Percentiles rank a stretch among this genome's conserved stretches.
These are phyloP conservation scores for Tinospora cordifolia DNA, from an alignment of 164 flowering plant genomes.

Conservation along the genomic window DNA sequence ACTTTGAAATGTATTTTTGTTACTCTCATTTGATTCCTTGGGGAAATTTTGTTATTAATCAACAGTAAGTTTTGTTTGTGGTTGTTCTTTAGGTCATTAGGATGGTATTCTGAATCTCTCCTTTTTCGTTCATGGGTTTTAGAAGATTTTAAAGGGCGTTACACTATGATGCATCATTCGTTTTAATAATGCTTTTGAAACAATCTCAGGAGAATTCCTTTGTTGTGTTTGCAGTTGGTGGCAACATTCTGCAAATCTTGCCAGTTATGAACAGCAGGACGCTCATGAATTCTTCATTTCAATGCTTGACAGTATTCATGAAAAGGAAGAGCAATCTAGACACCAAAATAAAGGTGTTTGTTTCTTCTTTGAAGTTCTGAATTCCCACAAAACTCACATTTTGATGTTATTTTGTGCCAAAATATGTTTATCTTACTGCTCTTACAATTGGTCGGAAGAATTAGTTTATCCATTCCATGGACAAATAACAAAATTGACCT, in stretches of 20 bases:
- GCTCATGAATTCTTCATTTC: slow-evolving; percentile 76
- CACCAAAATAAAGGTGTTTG: slow-evolving; percentile 34
- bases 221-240: slow-evolving; percentile 48
- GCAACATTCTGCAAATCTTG: slow-evolving; percentile 58
- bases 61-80: neutral
- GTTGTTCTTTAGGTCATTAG: neutral
- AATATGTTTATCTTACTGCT: neutral
- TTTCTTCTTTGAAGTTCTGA: no score
- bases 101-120: neutral
- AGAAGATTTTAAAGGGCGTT: neutral
- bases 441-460: neutral
- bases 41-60: neutral
- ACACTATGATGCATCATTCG: neutral
- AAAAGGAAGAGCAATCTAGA: slow-evolving; percentile 34
- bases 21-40: neutral
- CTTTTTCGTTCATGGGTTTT: neutral
- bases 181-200: neutral
- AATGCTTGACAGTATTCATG: slow-evolving; percentile 55
- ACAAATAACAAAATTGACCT: neutral
- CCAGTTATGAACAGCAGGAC: slow-evolving; percentile 61
- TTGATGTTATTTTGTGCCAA: neutral
- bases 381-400: neutral
- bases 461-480: neutral
- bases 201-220: slow-evolving; percentile 6
- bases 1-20: neutral